These are phyloP conservation scores for Mycena metata DNA, from an alignment of 768 basidiomycete species.

Conservation along the genomic window DNA sequence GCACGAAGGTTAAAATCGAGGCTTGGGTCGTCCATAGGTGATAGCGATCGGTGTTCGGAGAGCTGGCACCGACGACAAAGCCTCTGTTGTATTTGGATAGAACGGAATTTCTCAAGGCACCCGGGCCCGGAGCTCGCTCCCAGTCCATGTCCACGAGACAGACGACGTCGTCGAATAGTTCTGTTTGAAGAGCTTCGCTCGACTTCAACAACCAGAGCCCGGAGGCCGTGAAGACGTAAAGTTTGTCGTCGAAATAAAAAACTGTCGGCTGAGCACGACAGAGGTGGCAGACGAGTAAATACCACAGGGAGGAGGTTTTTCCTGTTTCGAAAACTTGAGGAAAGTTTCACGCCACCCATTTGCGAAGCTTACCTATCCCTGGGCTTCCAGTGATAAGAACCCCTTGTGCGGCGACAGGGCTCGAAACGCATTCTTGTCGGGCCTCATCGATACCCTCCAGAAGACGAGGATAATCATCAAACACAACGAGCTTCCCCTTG, in stretches of 20 bases:
- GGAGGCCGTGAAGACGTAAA: background rate
- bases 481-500: background rate
- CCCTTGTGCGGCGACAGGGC: background rate
- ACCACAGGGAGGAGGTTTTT: background rate
- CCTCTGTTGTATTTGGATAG: background rate
- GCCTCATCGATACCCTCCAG: background rate
- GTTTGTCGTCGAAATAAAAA: background rate
- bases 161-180: background rate
- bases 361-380: background rate
- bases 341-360: background rate
- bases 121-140: no score
- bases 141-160: background rate
- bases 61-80: background rate
- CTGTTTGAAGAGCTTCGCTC: background rate
- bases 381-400: background rate
- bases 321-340: background rate
- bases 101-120: background rate
- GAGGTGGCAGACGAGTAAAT: background rate
- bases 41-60: background rate
- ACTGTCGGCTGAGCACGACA: background rate
- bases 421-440: background rate
- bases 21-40: background rate
- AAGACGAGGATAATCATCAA: background rate
- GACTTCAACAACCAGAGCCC: background rate
- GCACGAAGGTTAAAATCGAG: background rate